Base-by-base conservation (phyloP, 805 yeast species). In the Barnettozyma botsteinii region DNA sequence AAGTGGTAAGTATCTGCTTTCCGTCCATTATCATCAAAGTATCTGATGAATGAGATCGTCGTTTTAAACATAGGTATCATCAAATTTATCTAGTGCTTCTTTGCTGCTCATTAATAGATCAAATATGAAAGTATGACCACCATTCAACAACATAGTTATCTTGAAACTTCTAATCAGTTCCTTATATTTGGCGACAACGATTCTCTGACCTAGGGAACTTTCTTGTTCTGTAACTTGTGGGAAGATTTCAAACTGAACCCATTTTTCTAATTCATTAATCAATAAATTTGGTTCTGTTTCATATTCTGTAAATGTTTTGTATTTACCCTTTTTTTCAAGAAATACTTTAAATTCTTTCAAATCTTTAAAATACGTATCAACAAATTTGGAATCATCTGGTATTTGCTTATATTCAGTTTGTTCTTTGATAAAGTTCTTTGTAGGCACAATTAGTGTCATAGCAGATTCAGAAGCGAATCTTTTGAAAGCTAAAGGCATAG, bases 121-220 rank as follows among this genome's bases (percentile, higher is more conserved):
- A 50, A 81, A 67, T 11, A 75, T 67, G 38, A 72, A 73, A 2
- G 80, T 65, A 49, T 77, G 72, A 1, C 80, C 81, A 14, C 82
- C 81, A 49, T 81, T 80, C 25, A 74, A 49, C 14, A 60, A 57
- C 31, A 73, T 55, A 25, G 79, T 62, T 41, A 66, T 51, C 48
- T 65, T 64, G 33, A 73, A 62, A 33, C 67, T 71, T 24, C 59
- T 57, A 7, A 69, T 53, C 42, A 73, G 66, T 35, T 64, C 63
- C 8, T 57, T 42, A 40, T 61, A 64, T 28, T 61, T 50, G 30
- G 59, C 57, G 11, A 52, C 25, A 7, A 52, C 49, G 4, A 49
- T 34, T 35, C 35, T 18, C 10, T 52, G 43, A 2, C 57, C 55
- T 13, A 41, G 13, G 10, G 40, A 31, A 22, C 32, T 37, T 14